Evolutionary conservation across 164 flowering plant species (phyloP).

Genomic region (Amborella trichopoda): DNA sequence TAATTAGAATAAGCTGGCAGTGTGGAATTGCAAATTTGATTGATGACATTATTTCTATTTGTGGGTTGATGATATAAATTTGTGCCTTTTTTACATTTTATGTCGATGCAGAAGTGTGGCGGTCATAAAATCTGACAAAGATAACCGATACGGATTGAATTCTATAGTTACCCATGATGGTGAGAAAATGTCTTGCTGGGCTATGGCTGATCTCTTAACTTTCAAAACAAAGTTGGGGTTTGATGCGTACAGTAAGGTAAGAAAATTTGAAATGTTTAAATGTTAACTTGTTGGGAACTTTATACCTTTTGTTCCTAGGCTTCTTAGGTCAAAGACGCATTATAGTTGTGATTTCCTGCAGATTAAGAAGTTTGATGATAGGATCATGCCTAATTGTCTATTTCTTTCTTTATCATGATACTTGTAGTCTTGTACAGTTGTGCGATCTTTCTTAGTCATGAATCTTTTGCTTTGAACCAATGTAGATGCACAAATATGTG

Average conservation of each 20-base stretch:
- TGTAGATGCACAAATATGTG: too few relatives aligned
- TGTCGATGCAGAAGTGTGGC: slow-evolving; percentile 49
- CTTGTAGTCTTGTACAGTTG: too few relatives aligned
- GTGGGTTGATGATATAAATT: not conserved
- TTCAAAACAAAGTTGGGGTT: slow-evolving; percentile 48
- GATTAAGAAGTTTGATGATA: not conserved
- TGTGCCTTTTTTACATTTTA: not conserved
- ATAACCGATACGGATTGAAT: slow-evolving; percentile 69
- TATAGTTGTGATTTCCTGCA: too few relatives aligned
- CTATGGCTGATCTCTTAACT: slow-evolving; percentile 53
- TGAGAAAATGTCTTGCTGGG: slow-evolving; percentile 67
- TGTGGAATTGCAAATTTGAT: not conserved
- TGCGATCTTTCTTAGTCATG: too few relatives aligned
- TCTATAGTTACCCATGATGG: slow-evolving; percentile 95
- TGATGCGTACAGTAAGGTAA: slow-evolving; percentile 70
- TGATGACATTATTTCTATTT: not conserved
- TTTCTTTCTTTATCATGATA: too few relatives aligned
- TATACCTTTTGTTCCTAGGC: too few relatives aligned
- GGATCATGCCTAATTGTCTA: not conserved
- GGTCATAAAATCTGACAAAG: slow-evolving; percentile 77
- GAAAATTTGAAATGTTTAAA: not conserved
- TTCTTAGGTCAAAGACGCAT: too few relatives aligned
- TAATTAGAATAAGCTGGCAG: not conserved
- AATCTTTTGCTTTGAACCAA: too few relatives aligned
- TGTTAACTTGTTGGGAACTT: not conserved